Conservation (phyloP, 2,329 filamentous ascomycete species). For the Cladobotryum protrusum region DNA sequence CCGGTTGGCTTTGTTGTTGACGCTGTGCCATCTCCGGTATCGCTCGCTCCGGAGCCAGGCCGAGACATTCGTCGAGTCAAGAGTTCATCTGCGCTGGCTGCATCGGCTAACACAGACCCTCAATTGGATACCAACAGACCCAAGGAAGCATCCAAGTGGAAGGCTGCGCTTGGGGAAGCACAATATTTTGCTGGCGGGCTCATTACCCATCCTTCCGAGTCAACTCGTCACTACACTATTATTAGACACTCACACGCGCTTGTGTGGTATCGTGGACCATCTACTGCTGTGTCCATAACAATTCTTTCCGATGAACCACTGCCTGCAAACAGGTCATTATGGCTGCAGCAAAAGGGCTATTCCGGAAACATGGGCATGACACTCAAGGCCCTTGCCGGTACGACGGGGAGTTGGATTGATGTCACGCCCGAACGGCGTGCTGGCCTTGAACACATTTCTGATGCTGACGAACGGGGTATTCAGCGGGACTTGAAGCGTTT, state of each 20-base stretch:
- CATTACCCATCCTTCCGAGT: conserved; percentile 56
- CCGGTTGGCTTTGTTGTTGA: conserved; percentile 9
- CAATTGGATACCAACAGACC: not conserved
- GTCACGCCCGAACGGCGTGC: conserved; percentile 55
- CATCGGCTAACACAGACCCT: not conserved
- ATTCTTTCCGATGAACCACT: conserved; percentile 55
- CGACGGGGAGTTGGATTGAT: conserved; percentile 57
- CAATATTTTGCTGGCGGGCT: conserved; percentile 61
- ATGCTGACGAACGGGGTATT: conserved; percentile 57
- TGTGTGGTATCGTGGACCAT: conserved; percentile 59
- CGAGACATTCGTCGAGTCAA: conserved; percentile 3
- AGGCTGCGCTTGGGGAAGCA: conserved; percentile 49
- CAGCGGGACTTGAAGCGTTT: conserved; percentile 64
- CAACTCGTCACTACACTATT: conserved; percentile 59
- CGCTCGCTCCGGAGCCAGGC: not conserved
- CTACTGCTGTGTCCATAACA: conserved; percentile 58
- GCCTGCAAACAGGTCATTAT: conserved; percentile 53
- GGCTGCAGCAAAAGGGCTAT: conserved; percentile 63
- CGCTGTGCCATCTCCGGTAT: conserved; percentile 5
- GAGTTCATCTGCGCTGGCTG: conserved; percentile 4
- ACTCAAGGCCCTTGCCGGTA: conserved; percentile 55
- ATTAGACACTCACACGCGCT: conserved; percentile 59
- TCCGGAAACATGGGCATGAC: conserved; percentile 64
- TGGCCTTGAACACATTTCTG: conserved; percentile 41
- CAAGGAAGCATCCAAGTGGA: conserved; percentile 30